Conservation (phyloP, 257 asterid species). For the Rubia yunnanensis region DNA sequence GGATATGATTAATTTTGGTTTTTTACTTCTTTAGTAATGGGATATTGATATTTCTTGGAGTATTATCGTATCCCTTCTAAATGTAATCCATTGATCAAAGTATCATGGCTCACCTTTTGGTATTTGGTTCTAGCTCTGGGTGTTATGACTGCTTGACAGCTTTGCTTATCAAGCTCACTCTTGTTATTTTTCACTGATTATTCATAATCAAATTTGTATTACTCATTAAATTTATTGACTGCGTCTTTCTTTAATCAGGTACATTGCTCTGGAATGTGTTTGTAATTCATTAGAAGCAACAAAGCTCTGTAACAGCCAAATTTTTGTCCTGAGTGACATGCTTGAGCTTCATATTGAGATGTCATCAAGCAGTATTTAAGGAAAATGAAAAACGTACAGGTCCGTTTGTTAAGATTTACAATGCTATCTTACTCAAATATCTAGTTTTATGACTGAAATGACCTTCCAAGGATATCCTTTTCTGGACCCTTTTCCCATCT, state of each 20-base stretch:
- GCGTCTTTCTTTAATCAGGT: slow-evolving; percentile 5
- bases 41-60: background rate
- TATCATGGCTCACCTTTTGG: background rate
- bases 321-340: background rate
- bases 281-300: background rate
- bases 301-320: background rate
- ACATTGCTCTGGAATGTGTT: background rate
- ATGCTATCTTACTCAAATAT: background rate
- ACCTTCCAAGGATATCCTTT: background rate
- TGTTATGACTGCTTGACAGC: background rate
- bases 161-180: background rate
- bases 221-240: background rate
- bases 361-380: slow-evolving; percentile 3
- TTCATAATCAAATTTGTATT: background rate
- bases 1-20: background rate
- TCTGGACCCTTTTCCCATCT: background rate
- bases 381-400: slow-evolving; percentile 21
- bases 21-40: background rate
- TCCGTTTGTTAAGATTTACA: background rate
- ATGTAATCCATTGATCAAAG: too few relatives aligned
- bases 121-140: background rate
- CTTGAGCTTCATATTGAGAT: slow-evolving; percentile 15
- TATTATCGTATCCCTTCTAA: background rate
- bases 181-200: background rate
- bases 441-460: background rate